Percentiles rank a stretch among this genome's conserved stretches.
phyloP scores from a whole-genome alignment of 2,329 filamentous ascomycete genomes.

The Penicillium sp. region DNA sequence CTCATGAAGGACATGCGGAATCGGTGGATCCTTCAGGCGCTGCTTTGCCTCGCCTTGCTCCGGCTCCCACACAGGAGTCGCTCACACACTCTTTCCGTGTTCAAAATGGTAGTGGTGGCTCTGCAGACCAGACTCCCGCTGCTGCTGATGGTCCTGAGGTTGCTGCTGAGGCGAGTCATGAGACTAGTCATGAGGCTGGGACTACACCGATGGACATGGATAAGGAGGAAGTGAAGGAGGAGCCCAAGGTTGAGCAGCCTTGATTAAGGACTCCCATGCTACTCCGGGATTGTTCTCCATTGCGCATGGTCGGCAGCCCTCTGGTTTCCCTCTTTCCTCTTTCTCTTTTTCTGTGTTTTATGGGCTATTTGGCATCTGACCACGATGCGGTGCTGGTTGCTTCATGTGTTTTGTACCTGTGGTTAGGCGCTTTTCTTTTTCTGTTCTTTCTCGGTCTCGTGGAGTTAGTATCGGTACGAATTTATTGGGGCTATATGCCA shows the following conservation, averaged over 20 bases:
- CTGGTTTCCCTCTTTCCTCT: constrained; percentile 1
- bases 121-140: constrained; percentile 24
- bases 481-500: not conserved
- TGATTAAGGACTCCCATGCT: constrained; percentile 1
- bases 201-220: constrained; percentile 43
- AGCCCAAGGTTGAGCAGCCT: constrained; percentile 35
- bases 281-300: not conserved
- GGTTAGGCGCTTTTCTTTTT: not conserved
- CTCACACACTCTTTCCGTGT: constrained; percentile 42
- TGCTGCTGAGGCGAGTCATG: constrained; percentile 15
- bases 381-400: constrained; percentile 4
- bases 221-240: constrained; percentile 36
- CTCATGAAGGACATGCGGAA: constrained; percentile 24
- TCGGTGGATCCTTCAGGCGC: constrained; percentile 17
- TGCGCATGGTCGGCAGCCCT: not conserved
- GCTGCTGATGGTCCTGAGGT: constrained; percentile 11
- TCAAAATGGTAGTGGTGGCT: constrained; percentile 31
- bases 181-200: constrained; percentile 24
- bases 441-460: not conserved
- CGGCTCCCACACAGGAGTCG: constrained; percentile 40
- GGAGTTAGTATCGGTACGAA: constrained; percentile 1
- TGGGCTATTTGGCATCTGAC: constrained; percentile 4
- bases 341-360: constrained; percentile 1
- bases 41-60: constrained; percentile 37
- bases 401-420: not conserved